phyloP scores from a whole-genome alignment of 257 asterid genomes.

The Solanum sitiens region DNA sequence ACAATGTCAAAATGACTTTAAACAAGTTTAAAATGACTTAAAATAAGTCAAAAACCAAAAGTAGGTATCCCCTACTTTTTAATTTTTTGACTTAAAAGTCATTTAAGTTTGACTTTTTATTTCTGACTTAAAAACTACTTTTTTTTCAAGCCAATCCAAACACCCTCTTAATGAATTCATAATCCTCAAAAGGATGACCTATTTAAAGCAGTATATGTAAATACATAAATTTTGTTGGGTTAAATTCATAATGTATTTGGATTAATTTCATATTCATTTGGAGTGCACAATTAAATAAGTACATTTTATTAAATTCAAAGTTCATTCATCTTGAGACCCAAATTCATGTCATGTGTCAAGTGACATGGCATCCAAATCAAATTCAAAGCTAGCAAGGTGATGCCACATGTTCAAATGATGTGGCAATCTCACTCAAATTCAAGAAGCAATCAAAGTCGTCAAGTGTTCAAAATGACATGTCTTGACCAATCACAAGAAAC shows the following conservation, averaged over 20 bases:
- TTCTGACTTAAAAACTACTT: no score
- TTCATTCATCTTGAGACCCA: not conserved
- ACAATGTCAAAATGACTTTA: no score
- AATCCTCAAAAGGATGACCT: not conserved
- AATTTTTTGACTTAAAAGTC: no score
- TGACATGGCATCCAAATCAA: not conserved
- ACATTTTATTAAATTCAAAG: not conserved
- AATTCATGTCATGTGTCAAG: not conserved
- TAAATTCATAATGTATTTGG: not conserved
- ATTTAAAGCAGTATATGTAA: not conserved
- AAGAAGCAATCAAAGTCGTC: not conserved
- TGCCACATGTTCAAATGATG: not conserved
- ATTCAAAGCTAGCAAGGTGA: not conserved
- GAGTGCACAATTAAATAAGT: not conserved
- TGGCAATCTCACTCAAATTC: not conserved
- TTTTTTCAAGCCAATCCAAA: no score
- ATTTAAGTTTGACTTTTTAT: no score
- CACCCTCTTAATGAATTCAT: not conserved
- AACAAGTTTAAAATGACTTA: no score
- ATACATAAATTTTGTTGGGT: not conserved
- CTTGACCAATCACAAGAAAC: not conserved
- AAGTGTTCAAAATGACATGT: not conserved
- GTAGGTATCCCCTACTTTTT: no score
- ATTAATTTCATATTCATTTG: not conserved
- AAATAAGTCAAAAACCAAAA: no score